Evolutionary conservation across 1,139 yeast species (phyloP).

Genomic region (Pneumocystis sp.): DNA sequence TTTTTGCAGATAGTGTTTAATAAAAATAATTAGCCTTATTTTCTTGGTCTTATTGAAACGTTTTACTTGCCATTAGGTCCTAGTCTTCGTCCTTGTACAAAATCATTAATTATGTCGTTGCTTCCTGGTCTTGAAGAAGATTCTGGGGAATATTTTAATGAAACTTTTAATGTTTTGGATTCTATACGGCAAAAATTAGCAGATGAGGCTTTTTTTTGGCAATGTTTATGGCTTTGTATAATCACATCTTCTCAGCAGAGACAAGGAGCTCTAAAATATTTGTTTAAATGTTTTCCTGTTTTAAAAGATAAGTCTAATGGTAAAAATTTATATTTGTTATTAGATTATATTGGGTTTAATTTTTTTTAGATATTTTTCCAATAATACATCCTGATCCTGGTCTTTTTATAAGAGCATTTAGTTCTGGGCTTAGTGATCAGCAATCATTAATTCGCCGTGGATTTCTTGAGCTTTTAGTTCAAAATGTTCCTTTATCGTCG

Average conservation of each 20-base stretch:
- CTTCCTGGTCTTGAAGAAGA: constrained; percentile 88
- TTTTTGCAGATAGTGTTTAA: neutral
- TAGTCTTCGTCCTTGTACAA: constrained; percentile 40
- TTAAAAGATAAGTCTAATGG: constrained; percentile 21
- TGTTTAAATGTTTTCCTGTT: constrained; percentile 49
- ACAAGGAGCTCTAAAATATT: constrained; percentile 71
- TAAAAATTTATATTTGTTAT: constrained; percentile 17
- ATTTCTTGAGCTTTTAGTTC: constrained; percentile 62
- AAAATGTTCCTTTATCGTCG: constrained; percentile 51
- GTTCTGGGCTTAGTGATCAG: constrained; percentile 47
- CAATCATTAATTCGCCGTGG: constrained; percentile 72
- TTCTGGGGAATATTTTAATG: constrained; percentile 61
- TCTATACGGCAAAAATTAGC: constrained; percentile 35
- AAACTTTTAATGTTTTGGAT: constrained; percentile 46
- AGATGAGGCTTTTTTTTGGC: constrained; percentile 78
- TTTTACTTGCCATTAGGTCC: constrained; percentile 42
- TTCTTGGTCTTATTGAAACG: constrained; percentile 45
- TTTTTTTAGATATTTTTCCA: neutral
- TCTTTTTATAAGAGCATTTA: constrained; percentile 55
- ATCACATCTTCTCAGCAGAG: constrained; percentile 65
- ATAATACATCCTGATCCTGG: constrained; percentile 68
- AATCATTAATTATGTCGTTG: constrained; percentile 58
- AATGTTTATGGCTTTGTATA: constrained; percentile 56
- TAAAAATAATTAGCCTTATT: constrained; percentile 31
- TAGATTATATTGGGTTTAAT: neutral